phyloP scores from a whole-genome alignment of 345 rosid species.

The Euphorbia tirucalli region DNA sequence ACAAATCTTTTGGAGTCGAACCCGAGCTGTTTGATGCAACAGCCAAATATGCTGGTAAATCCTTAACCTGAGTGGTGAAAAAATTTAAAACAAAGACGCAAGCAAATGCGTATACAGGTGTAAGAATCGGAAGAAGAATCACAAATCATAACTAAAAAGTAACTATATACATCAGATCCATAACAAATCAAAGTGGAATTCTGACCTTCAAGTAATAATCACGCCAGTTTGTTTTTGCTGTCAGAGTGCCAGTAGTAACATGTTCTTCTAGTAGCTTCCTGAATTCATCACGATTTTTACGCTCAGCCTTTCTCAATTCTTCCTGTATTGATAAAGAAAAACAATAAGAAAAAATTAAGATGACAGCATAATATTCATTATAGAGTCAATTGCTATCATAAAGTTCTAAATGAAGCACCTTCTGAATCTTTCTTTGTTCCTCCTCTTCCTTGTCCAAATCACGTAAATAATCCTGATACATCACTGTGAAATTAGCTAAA shows the following conservation, averaged over 20 bases:
- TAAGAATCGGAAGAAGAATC: constrained; percentile 8
- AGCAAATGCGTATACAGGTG: constrained; percentile 14
- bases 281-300: constrained; percentile 96
- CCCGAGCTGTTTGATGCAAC: constrained; percentile 80
- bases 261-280: constrained; percentile 84
- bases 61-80: constrained; percentile 58
- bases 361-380: constrained; percentile 8
- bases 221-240: constrained; percentile 83
- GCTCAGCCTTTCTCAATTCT: constrained; percentile 79
- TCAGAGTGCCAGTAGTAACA: constrained; percentile 61
- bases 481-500: constrained; percentile 29
- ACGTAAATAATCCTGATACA: constrained; percentile 69
- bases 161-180: constrained; percentile 9
- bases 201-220: constrained; percentile 74
- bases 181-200: constrained; percentile 16
- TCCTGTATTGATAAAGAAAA: constrained; percentile 51
- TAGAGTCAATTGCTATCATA: neutral
- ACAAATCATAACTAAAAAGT: constrained; percentile 10
- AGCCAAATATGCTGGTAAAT: constrained; percentile 62
- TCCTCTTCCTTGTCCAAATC: constrained; percentile 90
- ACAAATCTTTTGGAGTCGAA: constrained; percentile 86
- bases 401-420: constrained; percentile 44
- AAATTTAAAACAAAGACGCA: neutral
- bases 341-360: neutral
- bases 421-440: constrained; percentile 84